Conservation (phyloP, 2,329 filamentous ascomycete genomes). For the Colletotrichum sp. region DNA sequence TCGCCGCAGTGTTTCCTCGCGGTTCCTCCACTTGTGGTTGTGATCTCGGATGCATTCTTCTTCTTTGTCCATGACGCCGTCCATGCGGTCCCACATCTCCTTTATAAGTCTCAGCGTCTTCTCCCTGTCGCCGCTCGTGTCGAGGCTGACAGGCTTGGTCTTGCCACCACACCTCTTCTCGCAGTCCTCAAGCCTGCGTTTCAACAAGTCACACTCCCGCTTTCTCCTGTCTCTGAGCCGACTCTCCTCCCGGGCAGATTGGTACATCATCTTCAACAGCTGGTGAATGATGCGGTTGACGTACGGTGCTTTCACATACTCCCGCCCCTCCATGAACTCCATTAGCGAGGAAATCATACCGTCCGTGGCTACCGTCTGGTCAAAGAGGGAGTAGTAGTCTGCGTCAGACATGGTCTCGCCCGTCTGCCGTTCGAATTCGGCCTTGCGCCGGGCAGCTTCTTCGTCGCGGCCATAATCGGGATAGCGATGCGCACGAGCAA, state of each 20-base stretch:
- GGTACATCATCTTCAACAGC: conserved; percentile 9
- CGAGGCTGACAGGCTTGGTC: neutral
- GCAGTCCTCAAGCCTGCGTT: neutral
- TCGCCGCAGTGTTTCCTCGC: neutral
- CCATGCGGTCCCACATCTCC: neutral
- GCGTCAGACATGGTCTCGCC: conserved; percentile 13
- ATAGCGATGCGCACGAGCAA: neutral
- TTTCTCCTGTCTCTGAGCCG: conserved; percentile 1
- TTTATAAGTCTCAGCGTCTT: neutral
- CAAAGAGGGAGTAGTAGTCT: conserved; percentile 13
- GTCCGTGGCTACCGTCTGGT: conserved; percentile 18
- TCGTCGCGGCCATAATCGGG: conserved; percentile 1
- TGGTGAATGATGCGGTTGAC: conserved; percentile 19
- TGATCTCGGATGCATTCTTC: neutral
- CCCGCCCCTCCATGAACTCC: conserved; percentile 17
- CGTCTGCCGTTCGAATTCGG: conserved; percentile 5
- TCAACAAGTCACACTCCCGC: neutral
- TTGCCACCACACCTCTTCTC: neutral
- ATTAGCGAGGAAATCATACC: conserved; percentile 14
- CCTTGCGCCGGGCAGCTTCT: conserved; percentile 5
- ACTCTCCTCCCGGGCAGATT: conserved; percentile 10
- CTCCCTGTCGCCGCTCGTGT: neutral
- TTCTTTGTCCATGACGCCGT: neutral
- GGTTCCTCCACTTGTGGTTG: neutral
- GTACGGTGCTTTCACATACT: conserved; percentile 2